A percentile compares a stretch with the other conserved stretches of the same genome.
Conservation (phyloP, 345 rosid species). For the Psidium friedrichsthalianum region DNA sequence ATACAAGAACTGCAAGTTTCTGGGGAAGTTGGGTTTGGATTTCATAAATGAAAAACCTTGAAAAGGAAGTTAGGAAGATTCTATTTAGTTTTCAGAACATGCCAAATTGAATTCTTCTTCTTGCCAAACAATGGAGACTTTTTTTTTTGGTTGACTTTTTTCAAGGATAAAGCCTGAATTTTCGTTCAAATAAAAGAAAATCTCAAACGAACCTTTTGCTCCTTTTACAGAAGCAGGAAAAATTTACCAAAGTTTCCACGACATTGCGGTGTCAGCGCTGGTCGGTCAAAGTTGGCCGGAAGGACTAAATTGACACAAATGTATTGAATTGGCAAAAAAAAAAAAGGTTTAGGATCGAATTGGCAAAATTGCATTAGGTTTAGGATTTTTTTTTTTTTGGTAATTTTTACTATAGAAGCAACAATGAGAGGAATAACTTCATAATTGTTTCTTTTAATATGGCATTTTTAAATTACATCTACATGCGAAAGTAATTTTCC, state of each 20-base stretch:
- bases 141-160: background rate
- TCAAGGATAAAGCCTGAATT: background rate
- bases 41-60: background rate
- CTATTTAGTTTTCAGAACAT: background rate
- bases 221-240: background rate
- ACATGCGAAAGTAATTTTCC: background rate
- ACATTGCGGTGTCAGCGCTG: no score
- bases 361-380: no score
- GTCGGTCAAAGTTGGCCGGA: no score
- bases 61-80: background rate
- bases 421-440: background rate
- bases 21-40: background rate
- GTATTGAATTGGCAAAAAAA: no score
- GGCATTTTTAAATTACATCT: background rate
- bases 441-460: background rate
- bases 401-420: background rate
- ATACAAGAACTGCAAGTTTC: background rate
- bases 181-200: background rate
- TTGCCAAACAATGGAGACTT: background rate
- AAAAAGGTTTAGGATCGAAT: no score
- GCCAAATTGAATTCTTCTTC: background rate
- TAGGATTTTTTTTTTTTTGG: no score
- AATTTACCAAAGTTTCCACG: no score
- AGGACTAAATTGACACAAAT: no score
- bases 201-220: background rate